Conservation (phyloP, 768 basidiomycete species). For the Erythrobasidium yunnanense region DNA sequence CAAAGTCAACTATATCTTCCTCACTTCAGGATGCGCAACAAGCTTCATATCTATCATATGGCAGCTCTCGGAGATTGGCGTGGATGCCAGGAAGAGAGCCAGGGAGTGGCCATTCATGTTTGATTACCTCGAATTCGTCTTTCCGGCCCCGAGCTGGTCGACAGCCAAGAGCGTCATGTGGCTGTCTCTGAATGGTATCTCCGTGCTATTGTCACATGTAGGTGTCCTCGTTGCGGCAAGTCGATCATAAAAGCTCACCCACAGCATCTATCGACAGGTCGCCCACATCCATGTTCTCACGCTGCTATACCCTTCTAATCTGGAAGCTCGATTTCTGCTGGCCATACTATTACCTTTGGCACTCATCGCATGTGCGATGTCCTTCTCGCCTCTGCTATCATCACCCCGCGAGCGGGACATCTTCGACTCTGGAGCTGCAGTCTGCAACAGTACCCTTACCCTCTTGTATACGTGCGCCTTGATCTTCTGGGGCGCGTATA, state of each 20-base stretch:
- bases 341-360: conserved; percentile 74
- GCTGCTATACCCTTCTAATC: conserved; percentile 76
- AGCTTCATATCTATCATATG: conserved; percentile 68
- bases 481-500: conserved; percentile 79
- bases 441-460: conserved; percentile 92
- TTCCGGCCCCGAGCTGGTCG: conserved; percentile 63
- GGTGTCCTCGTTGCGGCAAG: conserved; percentile 40
- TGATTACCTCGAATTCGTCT: conserved; percentile 70
- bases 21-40: conserved; percentile 57
- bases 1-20: conserved; percentile 79
- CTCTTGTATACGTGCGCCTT: conserved; percentile 83
- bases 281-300: conserved; percentile 98
- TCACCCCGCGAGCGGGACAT: conserved; percentile 47
- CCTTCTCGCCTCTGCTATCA: conserved; percentile 60
- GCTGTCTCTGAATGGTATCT: conserved; percentile 77
- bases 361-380: conserved; percentile 68
- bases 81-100: conserved; percentile 48
- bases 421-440: conserved; percentile 70
- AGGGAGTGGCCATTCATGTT: conserved; percentile 88
- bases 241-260: too few species aligned
- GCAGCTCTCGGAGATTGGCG: conserved; percentile 57
- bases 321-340: conserved; percentile 79
- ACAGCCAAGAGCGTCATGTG: conserved; percentile 59
- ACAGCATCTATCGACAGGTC: conserved; percentile 48
- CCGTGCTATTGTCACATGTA: conserved; percentile 75